These are phyloP conservation scores for Akanthomyces dipterigenus DNA, from an alignment of 2,329 filamentous ascomycete genomes.

Conservation along the genomic window DNA sequence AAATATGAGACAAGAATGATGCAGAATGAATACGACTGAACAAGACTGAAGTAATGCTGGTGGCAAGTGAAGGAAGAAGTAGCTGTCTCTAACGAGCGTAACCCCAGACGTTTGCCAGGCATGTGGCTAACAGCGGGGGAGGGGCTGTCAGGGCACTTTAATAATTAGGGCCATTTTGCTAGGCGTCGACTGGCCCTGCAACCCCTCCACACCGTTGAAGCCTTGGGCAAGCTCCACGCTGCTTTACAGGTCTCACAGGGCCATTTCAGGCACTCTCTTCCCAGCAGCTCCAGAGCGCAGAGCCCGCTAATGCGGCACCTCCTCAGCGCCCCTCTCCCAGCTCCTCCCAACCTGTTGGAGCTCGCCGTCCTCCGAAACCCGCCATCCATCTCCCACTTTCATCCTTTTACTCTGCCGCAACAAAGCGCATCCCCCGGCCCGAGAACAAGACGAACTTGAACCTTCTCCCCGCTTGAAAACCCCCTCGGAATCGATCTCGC, in stretches of 20 bases:
- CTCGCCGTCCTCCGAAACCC: constrained; percentile 26
- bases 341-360: constrained; percentile 18
- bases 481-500: too few relatives aligned
- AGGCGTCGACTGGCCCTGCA: background rate
- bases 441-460: background rate
- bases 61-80: background rate
- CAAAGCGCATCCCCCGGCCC: constrained; percentile 1
- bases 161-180: background rate
- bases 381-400: background rate
- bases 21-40: background rate
- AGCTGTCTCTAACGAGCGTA: too few relatives aligned
- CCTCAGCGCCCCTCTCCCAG: background rate
- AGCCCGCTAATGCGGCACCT: background rate
- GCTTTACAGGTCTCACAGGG: background rate
- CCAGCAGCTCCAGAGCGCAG: too few relatives aligned
- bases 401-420: constrained; percentile 1
- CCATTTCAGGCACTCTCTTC: background rate
- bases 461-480: background rate
- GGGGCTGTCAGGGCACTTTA: background rate
- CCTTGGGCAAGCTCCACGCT: background rate
- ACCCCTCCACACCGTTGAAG: background rate
- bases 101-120: background rate
- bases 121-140: constrained; percentile 6
- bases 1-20: background rate
- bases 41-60: background rate